Evolutionary conservation across 2,329 filamentous ascomycete genomes (phyloP), one percentile per base, ranked within the genome.

Genomic region (Curvularia lunata): DNA sequence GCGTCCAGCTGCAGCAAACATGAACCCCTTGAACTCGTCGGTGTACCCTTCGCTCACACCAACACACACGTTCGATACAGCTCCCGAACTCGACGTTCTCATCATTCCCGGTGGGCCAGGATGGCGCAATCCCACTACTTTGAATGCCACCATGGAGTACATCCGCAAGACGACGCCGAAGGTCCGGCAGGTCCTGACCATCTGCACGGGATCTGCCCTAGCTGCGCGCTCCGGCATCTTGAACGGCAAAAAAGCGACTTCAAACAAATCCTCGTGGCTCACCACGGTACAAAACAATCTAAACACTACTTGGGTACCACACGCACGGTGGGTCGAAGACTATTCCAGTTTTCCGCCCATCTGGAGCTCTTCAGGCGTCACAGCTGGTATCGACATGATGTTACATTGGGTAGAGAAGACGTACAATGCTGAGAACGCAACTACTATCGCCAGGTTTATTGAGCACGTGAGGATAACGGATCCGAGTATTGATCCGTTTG

Each of bases 61-160:
- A 4, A 83, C 81, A 3, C 79, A 82, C 66, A 88, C 86, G 2
- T 86, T 86, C 66, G 77, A 78, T 48, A 74, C 79, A 10, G 78
- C 81, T 2, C 82, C 82, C 0, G 77, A 77, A 1, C 74, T 88
- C 12, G 85, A 89, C 54, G 84, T 89, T 4, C 80, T 91, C 18
- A 75, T 91, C 28, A 76, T 91, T n/a, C 87, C 88, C 0, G 88
- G 88, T 2, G 87, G 88, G 0, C 58, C 75, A 0, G 87, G 87
- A 3, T 79, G 71, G 51, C 58, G 77, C 21, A 68, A 66, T 43
- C 59, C 65, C 5, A 47, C 42, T 2, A 62, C 72, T 3, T 41
- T 68, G 32, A 67, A 69, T 1, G 58, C 70, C 4, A 76, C 80
- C 1, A 70, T 83, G 5, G 74, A 80, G 0, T 88, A 82, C 56